Evolutionary conservation across 352 stramenopile species (phyloP), one percentile per base, ranked within the genome.

Genomic region (Phytophthora boehmeriae): DNA sequence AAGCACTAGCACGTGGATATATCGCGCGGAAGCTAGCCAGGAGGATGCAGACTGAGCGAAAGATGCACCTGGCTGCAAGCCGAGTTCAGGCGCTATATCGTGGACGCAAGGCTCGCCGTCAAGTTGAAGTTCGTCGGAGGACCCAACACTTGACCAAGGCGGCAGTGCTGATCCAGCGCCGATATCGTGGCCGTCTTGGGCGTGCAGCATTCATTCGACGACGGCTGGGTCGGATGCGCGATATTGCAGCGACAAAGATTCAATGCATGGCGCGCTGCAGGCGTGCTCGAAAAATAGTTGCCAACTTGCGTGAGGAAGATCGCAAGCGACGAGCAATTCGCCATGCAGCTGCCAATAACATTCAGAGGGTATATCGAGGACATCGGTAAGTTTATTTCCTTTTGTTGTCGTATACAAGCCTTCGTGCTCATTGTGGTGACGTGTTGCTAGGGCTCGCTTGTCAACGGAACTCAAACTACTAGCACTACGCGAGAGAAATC

Each of bases 301-400:
- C 49, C 8, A 62, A 70, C 0, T 27, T 88, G 23, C 65, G 71
- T 41, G 67, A 78, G 17, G 49, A 78, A 23, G 66, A 73, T 2
- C 58, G 53, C 8, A 54, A 74, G 10, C 61, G 59, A 32, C 58
- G 68, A 28, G 61, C 49, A 10, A 53, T 75, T 13, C 77, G 85
- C 14, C 67, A 82, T 14, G 68, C 63, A 8, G 68, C 78, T 5
- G 80, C 77, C 25, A 73, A 75, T 28, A 72, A 73, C 19, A 90
- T 93, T 54, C 85, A 93, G 59, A 76, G 76, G 49, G 71, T 92
- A 11, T 91, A 92, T 59, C 83, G 85, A 19, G 79, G 83, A 5
- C 81, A 92, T 48, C 73, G 83, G 73, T 90, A 64, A 46, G 70
- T 45, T 4, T 47, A 20, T 28, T 9, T n/a, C 22, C 17, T 22